These are phyloP conservation scores for Phytophthora pluvialis DNA, from an alignment of 352 stramenopile genomes.

Conservation along the genomic window DNA sequence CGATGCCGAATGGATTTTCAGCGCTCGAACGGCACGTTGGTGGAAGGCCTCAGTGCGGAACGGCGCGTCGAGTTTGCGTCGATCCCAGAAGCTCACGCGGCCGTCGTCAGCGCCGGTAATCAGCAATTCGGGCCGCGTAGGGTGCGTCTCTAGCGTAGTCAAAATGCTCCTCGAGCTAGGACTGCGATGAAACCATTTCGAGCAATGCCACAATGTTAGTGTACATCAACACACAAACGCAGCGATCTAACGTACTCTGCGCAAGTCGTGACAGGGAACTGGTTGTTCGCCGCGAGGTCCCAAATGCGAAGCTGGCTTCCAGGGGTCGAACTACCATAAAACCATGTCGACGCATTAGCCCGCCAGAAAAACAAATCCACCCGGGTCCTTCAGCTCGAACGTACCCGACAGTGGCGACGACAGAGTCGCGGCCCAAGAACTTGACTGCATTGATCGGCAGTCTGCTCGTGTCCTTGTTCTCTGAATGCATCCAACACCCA, in stretches of 20 bases:
- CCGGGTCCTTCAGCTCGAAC: constrained; percentile 6
- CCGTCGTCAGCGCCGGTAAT: constrained; percentile 76
- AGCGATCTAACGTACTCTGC: constrained; percentile 53
- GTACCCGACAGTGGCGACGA: constrained; percentile 78
- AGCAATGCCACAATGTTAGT: constrained; percentile 2
- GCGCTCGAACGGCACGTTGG: constrained; percentile 62
- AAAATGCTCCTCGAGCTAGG: constrained; percentile 47
- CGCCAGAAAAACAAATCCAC: background rate
- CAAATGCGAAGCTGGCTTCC: constrained; percentile 77
- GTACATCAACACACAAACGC: background rate
- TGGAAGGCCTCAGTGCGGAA: constrained; percentile 75
- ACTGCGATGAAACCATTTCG: constrained; percentile 12
- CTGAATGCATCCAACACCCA: constrained; percentile 29
- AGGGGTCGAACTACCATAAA: constrained; percentile 45
- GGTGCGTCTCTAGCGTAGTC: constrained; percentile 75
- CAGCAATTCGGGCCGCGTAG: constrained; percentile 77
- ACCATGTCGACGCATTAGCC: constrained; percentile 7
- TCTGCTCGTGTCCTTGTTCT: constrained; percentile 56
- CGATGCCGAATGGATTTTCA: constrained; percentile 71
- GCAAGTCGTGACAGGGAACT: constrained; percentile 58
- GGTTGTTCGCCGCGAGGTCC: constrained; percentile 64
- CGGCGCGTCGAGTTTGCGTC: constrained; percentile 65
- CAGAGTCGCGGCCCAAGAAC: constrained; percentile 66
- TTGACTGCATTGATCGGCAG: constrained; percentile 74
- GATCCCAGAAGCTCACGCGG: constrained; percentile 76